Percentiles rank a stretch among this genome's conserved stretches.
Conservation (phyloP, 2,329 filamentous ascomycete genomes). For the Aureobasidium sp. region DNA sequence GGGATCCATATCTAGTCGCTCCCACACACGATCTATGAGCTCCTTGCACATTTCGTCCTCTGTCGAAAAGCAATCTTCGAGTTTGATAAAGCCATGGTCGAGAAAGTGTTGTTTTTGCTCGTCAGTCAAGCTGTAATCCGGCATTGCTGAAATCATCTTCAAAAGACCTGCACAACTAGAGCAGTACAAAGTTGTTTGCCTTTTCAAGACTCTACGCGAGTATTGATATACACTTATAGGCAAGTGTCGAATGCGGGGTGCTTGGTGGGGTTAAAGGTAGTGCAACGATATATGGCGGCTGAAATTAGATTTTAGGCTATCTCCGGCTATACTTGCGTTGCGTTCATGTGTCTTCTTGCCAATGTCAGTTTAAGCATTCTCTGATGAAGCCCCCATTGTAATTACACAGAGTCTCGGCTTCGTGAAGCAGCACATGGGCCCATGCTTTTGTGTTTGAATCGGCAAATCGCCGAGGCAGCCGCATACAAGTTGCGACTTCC, state of each 20-base stretch:
- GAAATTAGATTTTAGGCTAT: constrained; percentile 5
- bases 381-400: not conserved
- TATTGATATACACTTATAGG: not conserved
- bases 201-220: not conserved
- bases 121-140: constrained; percentile 32
- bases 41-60: constrained; percentile 35
- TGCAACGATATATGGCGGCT: not conserved
- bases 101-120: constrained; percentile 49
- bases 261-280: not conserved
- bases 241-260: not conserved
- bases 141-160: not conserved
- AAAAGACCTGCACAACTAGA: no score
- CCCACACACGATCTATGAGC: constrained; percentile 45
- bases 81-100: constrained; percentile 47
- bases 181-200: no score
- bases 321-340: not conserved
- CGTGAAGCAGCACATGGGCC: not conserved
- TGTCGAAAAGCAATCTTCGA: constrained; percentile 46
- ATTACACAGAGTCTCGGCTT: not conserved
- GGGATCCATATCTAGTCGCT: constrained; percentile 57
- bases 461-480: not conserved
- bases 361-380: no score
- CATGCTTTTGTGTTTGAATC: not conserved
- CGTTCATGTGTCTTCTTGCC: no score
- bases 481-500: not conserved